Percentiles rank a stretch among this genome's conserved stretches.
phyloP scores from a whole-genome alignment of 1,139 yeast genomes.

The Yamadazyma mexicana region DNA sequence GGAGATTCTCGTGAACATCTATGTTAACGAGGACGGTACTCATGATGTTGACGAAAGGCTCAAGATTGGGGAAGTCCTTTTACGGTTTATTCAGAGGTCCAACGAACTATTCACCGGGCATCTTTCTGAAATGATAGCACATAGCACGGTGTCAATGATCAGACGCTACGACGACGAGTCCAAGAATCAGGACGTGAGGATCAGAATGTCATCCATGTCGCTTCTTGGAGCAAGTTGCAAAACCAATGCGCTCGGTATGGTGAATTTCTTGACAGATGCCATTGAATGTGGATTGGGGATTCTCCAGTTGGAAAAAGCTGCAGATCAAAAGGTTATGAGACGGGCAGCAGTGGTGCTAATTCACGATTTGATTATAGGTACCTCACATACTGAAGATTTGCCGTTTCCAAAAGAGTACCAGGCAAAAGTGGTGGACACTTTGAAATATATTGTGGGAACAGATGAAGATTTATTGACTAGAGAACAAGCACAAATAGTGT shows the following conservation, averaged over 20 bases:
- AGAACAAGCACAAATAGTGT: slow-evolving; percentile 53
- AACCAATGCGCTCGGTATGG: slow-evolving; percentile 56
- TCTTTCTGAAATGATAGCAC: slow-evolving; percentile 25
- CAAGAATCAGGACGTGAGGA: slow-evolving; percentile 47
- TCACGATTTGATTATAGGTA: slow-evolving; percentile 58
- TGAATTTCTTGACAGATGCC: slow-evolving; percentile 49
- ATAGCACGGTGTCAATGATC: slow-evolving; percentile 38
- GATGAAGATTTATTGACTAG: slow-evolving; percentile 60
- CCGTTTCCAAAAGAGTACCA: slow-evolving; percentile 52
- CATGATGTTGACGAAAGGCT: slow-evolving; percentile 62
- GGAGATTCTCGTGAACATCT: slow-evolving; percentile 40
- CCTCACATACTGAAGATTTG: slow-evolving; percentile 41
- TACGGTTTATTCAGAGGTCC: slow-evolving; percentile 53
- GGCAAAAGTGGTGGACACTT: slow-evolving; percentile 34
- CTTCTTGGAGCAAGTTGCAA: slow-evolving; percentile 69
- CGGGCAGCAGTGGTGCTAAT: slow-evolving; percentile 73
- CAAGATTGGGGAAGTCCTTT: slow-evolving; percentile 77
- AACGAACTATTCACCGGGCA: slow-evolving; percentile 50
- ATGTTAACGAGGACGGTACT: slow-evolving; percentile 29
- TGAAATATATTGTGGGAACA: slow-evolving; percentile 46
- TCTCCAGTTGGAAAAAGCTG: slow-evolving; percentile 52
- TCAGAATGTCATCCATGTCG: slow-evolving; percentile 87
- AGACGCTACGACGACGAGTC: slow-evolving; percentile 29
- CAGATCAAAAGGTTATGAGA: slow-evolving; percentile 58
- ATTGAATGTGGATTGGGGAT: slow-evolving; percentile 79